Evolutionary conservation across 2,329 filamentous ascomycete species (phyloP).

Genomic region (Venturia asperata): DNA sequence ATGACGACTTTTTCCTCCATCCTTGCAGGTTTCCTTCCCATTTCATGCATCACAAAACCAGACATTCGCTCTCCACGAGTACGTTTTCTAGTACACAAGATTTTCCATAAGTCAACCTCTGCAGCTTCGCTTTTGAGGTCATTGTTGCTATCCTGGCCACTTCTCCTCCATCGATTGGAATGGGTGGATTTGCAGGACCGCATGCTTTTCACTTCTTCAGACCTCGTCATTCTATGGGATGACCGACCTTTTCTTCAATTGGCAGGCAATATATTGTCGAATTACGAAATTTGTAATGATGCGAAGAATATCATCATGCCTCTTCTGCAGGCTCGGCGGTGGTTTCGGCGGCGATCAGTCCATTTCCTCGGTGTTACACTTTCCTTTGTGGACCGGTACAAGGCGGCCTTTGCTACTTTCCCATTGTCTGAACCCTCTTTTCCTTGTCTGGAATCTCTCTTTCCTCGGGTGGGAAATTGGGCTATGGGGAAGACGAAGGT

Average conservation of each 20-base stretch:
- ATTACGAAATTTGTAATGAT: conserved; percentile 17
- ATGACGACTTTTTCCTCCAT: conserved; percentile 2
- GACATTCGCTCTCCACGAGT: background rate
- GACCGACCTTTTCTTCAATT: background rate
- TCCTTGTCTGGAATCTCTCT: background rate
- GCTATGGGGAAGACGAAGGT: background rate
- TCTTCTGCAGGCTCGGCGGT: background rate
- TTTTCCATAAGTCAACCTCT: background rate
- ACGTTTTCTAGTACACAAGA: background rate
- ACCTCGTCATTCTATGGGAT: background rate
- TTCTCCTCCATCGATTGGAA: conserved; percentile 1
- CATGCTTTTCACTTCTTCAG: background rate
- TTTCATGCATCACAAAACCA: background rate
- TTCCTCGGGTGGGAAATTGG: background rate
- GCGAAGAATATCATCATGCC: conserved; percentile 13
- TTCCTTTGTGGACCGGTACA: background rate
- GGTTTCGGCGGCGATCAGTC: background rate
- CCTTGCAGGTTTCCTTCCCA: background rate
- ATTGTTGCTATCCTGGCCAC: background rate
- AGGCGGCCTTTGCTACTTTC: background rate
- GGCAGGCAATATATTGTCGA: background rate
- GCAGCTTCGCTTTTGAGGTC: background rate
- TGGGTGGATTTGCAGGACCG: background rate
- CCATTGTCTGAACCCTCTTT: background rate
- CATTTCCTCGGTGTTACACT: background rate